Evolutionary conservation across 139 green algal genomes (phyloP).

Genomic region (Parachlorella kessleri): DNA sequence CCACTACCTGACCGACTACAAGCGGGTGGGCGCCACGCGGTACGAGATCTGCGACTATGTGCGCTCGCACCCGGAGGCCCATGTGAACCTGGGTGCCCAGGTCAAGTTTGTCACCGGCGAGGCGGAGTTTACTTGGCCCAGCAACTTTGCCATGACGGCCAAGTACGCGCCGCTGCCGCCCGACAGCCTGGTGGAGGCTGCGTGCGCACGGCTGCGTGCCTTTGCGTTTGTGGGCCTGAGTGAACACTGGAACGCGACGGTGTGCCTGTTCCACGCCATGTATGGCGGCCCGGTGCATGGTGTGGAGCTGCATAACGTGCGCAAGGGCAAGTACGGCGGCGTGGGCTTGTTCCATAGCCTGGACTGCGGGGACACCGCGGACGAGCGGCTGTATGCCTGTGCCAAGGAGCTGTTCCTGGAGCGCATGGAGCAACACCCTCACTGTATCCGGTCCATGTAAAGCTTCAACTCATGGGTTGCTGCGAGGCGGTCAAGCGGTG

Average conservation of each 20-base stretch:
- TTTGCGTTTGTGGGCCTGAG: conserved; percentile 3
- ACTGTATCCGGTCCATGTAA: not conserved
- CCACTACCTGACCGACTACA: not conserved
- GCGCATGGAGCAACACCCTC: not conserved
- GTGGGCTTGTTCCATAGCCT: not conserved
- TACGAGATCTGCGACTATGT: not conserved
- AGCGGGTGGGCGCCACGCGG: not conserved
- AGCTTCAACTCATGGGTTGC: too few relatives aligned
- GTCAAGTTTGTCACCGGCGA: not conserved
- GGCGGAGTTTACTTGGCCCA: not conserved
- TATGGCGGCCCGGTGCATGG: not conserved
- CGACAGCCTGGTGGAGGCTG: not conserved
- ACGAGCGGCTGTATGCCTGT: not conserved
- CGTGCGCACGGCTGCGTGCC: not conserved
- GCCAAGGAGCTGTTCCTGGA: not conserved
- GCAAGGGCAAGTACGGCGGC: not conserved
- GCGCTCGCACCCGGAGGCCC: not conserved
- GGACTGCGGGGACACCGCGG: not conserved
- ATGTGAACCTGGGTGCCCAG: not conserved
- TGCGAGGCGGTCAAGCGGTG: too few relatives aligned
- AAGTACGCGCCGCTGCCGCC: not conserved
- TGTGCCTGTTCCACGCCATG: conserved; percentile 7
- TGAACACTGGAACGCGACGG: not conserved
- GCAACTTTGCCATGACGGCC: too few relatives aligned
- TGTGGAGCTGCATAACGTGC: not conserved